Evolutionary conservation across 495 filamentous ascomycete genomes (phyloP), one percentile per base, ranked within the genome.

Genomic region (Cryomyces minteri): DNA sequence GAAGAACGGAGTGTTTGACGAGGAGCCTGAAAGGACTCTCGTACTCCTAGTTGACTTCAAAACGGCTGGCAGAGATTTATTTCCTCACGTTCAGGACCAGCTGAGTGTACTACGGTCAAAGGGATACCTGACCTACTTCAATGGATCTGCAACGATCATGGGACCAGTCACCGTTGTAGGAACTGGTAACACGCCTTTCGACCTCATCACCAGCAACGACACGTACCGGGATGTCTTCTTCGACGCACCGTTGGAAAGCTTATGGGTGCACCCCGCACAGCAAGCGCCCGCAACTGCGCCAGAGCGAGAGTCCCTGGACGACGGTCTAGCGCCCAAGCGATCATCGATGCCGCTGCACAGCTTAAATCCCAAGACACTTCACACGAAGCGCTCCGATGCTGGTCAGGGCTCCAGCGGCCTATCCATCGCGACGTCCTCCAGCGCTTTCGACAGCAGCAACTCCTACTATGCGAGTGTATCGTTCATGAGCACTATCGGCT

Each of bases 111-210:
- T 63, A 1, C 45, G 54, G 5, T 38, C 52, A 31, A 58, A 57
- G 36, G 47, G 51, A 33, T 65, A 60, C 42, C 47, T 65, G 25
- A 74, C 69, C 5, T 72, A 66, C 37, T 62, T 75, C 32, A 64
- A 76, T 40, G 63, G 77, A 42, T 67, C 66, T 5, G 14, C 55
- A 61, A 14, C 39, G 8, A 57, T 53, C 38, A 47, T 54, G 14
- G 66, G 79, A 4, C 74, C 78, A 5, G 57, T 94, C 12, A 92
- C 84, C 4, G 71, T 92, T 4, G 80, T 92, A 6, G 83, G 74
- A 0, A 88, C 85, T 0, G 86, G 86, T 11, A 77, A 80, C 48
- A 77, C 82, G 0, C 81, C 84, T 0, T 79, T 88, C 46, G 69
- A 82, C 40, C 40, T 65, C 32, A 53, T 79, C 4, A 47, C 65